phyloP scores from a whole-genome alignment of 2,329 filamentous ascomycete genomes.

The Xylariaceae sp. region DNA sequence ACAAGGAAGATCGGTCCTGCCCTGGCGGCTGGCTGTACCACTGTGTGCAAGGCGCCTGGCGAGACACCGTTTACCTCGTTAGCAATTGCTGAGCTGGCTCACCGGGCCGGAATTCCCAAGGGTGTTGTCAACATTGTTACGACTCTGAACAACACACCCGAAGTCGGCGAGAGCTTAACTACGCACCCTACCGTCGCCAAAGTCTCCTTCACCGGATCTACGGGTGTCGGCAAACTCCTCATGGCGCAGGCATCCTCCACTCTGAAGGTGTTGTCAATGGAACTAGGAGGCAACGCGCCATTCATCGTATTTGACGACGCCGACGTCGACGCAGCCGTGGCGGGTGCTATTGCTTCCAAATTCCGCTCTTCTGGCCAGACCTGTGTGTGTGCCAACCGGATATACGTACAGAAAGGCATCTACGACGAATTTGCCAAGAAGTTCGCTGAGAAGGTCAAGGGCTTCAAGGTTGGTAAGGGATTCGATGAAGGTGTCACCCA shows the following conservation, averaged over 20 bases:
- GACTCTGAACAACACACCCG: conserved; percentile 70
- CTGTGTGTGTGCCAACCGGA: conserved; percentile 83
- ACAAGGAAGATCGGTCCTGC: conserved; percentile 68
- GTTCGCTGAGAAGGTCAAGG: conserved; percentile 67
- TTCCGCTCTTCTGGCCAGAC: conserved; percentile 96
- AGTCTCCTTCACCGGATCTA: conserved; percentile 88
- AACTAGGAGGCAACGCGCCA: conserved; percentile 90
- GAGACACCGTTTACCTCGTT: conserved; percentile 92
- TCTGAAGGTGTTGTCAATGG: conserved; percentile 79
- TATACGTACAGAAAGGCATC: conserved; percentile 74
- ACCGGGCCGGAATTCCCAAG: conserved; percentile 82
- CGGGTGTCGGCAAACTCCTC: conserved; percentile 64
- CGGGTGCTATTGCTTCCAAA: conserved; percentile 79
- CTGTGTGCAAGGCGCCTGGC: conserved; percentile 84
- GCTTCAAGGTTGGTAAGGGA: conserved; percentile 72
- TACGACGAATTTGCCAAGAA: conserved; percentile 70
- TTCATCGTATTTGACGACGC: conserved; percentile 98
- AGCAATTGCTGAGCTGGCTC: conserved; percentile 79
- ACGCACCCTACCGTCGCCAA: conserved; percentile 76
- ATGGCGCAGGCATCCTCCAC: conserved; percentile 87
- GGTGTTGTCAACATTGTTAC: conserved; percentile 91
- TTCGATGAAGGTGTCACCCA: conserved; percentile 69
- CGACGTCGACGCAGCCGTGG: conserved; percentile 78
- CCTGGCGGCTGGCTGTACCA: conserved; percentile 90
- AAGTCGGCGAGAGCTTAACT: conserved; percentile 73